These are phyloP conservation scores for Phyllostachys edulis DNA, from an alignment of 176 grass and related monocot species.

Conservation along the genomic window DNA sequence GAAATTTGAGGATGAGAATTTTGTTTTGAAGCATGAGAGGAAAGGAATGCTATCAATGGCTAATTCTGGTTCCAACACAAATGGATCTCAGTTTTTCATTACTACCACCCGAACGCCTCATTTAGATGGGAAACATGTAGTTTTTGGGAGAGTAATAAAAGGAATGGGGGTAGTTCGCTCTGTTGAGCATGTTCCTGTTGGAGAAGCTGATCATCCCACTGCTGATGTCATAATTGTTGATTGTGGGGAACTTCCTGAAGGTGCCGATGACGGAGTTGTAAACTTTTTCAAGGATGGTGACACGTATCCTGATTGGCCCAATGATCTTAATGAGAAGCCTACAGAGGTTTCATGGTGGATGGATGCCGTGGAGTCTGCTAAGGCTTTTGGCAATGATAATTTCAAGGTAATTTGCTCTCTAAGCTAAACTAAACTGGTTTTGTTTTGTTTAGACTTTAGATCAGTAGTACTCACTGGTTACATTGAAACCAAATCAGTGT, in stretches of 20 bases:
- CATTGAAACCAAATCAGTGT: background rate
- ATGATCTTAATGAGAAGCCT: constrained; percentile 87
- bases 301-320: constrained; percentile 86
- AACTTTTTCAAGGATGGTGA: constrained; percentile 94
- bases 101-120: constrained; percentile 92
- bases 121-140: constrained; percentile 95
- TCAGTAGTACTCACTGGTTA: background rate
- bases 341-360: constrained; percentile 96
- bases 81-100: constrained; percentile 98
- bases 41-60: constrained; percentile 99
- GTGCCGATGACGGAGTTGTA: constrained; percentile 71
- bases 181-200: constrained; percentile 62
- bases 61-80: constrained; percentile 78
- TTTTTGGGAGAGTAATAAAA: constrained; percentile 93
- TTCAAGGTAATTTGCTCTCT: constrained; percentile 69
- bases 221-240: constrained; percentile 76
- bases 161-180: constrained; percentile 94
- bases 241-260: constrained; percentile 88
- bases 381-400: constrained; percentile 84
- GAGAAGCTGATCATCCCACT: constrained; percentile 62
- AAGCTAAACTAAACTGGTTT: background rate
- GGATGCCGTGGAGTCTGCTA: constrained; percentile 76
- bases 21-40: constrained; percentile 89
- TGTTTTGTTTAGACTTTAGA: background rate
- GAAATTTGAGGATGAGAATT: constrained; percentile 95